Evolutionary conservation across 306 rosid genomes (phyloP), one percentile per base, ranked within the genome.

Genomic region (Phaseolus lunatus): DNA sequence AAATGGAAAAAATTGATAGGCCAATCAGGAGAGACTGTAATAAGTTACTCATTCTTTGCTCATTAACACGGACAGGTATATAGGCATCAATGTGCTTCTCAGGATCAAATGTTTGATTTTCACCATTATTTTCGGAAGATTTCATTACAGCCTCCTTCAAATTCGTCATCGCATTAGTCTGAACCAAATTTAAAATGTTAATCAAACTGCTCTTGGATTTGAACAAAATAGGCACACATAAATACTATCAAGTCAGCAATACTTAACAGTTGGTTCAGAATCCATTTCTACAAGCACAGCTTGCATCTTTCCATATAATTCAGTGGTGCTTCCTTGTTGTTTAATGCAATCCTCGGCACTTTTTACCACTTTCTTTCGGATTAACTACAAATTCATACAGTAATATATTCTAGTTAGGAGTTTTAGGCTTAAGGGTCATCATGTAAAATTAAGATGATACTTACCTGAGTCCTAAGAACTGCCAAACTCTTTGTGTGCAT

Each of bases 401-500:
- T 33, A 6, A 33, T 80, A 68, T 77, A 15, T 81, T 77, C 4
- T 9, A 48, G 20, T 24, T 39, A 13, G 58, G 58, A 20, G 54
- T 35, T 37, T 49, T 33, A 61, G 49, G 11, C 31, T 7, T n/a
- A 62, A 26, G 20, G 66, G 69, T 56, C 19, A 44, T 18, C 1
- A 31, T 23, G 50, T 19, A 33, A 50, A 69, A 35, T 13, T 18
- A 64, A 64, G 24, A 47, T 20, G 39, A 23, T 77, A 54, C 43
- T 72, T 59, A 89, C 96, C 88, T 88, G 96, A 70, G 81, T 86
- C 52, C 76, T 92, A 2, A 90, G 90, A 82, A 85, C 89, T 37
- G 93, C 88, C 15, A 92, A 86, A 83, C 93, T 90, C 85, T 90
- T 90, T 11, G 97, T 87, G 84, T 92, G 97, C 97, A 92, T 88